phyloP scores from a whole-genome alignment of 352 stramenopile genomes.

The Thraustotheca clavata region DNA sequence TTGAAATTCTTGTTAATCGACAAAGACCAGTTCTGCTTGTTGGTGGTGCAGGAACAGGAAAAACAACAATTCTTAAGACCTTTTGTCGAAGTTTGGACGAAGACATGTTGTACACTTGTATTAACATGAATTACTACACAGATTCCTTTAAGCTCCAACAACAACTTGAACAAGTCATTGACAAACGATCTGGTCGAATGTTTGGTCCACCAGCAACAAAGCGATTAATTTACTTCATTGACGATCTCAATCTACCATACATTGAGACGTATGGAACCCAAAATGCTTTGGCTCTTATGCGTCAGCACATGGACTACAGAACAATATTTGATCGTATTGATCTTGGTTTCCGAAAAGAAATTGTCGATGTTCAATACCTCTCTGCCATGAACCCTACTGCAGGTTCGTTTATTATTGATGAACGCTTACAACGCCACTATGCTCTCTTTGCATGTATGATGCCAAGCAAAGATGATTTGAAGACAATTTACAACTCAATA shows the following conservation, averaged over 20 bases:
- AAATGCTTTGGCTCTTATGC: conserved; percentile 91
- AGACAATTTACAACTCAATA: conserved; percentile 94
- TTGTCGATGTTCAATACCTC: conserved; percentile 95
- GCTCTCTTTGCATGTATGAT: conserved; percentile 94
- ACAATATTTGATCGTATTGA: conserved; percentile 94
- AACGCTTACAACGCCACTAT: conserved; percentile 94
- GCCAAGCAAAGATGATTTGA: conserved; percentile 90
- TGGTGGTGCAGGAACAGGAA: conserved; percentile 93
- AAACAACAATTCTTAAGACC: conserved; percentile 96
- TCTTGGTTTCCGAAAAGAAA: conserved; percentile 94
- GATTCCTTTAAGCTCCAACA: conserved; percentile 92
- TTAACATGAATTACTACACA: conserved; percentile 98
- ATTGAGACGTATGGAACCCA: conserved; percentile 96
- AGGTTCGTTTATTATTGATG: conserved; percentile 95
- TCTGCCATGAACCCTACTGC: conserved; percentile 96
- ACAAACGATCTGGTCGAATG: conserved; percentile 93
- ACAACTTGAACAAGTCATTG: conserved; percentile 94
- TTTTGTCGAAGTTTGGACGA: conserved; percentile 88
- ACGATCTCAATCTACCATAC: conserved; percentile 95
- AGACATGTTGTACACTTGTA: conserved; percentile 93
- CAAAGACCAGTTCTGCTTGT: conserved; percentile 94
- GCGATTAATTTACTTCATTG: conserved; percentile 95
- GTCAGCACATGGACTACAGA: conserved; percentile 94
- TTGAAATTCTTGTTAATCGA: conserved; percentile 91
- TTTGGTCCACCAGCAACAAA: conserved; percentile 94